Evolutionary conservation across 2,329 filamentous ascomycete species (phyloP).

Genomic region (Epichloe gansuensis): DNA sequence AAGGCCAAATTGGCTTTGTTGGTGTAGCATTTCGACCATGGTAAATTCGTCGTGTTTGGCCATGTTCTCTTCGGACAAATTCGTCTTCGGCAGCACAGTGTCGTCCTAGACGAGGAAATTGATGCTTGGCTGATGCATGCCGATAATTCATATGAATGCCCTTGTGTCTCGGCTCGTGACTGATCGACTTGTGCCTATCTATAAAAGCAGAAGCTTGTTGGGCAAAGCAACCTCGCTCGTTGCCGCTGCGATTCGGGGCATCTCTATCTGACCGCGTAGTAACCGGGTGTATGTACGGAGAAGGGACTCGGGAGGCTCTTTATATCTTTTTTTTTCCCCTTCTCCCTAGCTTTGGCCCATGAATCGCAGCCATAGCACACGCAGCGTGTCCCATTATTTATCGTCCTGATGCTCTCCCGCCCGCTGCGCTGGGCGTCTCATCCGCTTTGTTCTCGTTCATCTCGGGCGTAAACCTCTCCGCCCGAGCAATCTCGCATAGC

Average conservation of each 20-base stretch:
- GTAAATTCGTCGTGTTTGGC: neutral
- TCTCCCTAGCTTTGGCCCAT: neutral
- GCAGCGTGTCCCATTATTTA: constrained; percentile 2
- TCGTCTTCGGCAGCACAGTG: neutral
- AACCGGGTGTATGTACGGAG: too few relatives aligned
- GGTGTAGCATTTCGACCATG: neutral
- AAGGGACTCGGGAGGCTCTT: neutral
- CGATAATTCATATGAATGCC: neutral
- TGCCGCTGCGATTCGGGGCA: neutral
- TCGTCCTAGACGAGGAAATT: neutral
- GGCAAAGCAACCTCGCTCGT: neutral
- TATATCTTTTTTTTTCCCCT: neutral
- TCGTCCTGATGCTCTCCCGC: neutral
- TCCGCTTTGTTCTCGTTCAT: neutral
- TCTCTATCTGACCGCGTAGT: neutral
- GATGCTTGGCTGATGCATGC: neutral
- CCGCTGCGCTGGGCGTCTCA: neutral
- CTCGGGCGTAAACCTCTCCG: neutral
- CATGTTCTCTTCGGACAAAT: neutral
- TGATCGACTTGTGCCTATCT: neutral
- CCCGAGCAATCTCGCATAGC: neutral
- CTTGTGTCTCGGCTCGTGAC: neutral
- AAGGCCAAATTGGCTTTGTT: neutral
- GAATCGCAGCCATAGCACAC: neutral
- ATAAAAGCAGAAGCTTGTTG: neutral